These are phyloP conservation scores for Maudiozyma turicensis DNA, from an alignment of 805 yeast genomes.

Conservation along the genomic window DNA sequence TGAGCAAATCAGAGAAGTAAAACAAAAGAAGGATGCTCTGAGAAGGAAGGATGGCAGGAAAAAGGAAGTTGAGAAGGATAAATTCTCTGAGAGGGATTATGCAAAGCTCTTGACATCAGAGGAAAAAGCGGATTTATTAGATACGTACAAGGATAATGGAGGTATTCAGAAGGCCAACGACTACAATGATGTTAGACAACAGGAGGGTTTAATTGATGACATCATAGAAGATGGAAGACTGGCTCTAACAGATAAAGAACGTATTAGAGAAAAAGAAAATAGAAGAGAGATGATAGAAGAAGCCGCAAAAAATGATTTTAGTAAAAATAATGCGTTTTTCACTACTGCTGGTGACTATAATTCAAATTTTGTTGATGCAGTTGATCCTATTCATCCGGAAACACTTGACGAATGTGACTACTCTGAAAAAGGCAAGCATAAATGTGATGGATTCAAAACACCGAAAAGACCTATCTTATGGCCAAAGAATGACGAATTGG, in stretches of 20 bases:
- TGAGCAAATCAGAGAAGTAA: neutral
- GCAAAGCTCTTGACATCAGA: slow-evolving; percentile 19
- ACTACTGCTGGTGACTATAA: no score
- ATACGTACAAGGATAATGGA: slow-evolving; percentile 13
- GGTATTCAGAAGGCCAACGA: slow-evolving; percentile 8
- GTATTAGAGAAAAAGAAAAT: slow-evolving; percentile 2
- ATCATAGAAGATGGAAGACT: slow-evolving; percentile 22
- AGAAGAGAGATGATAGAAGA: slow-evolving; percentile 14
- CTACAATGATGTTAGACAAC: slow-evolving; percentile 6
- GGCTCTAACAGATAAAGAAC: slow-evolving; percentile 17
- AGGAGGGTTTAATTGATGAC: slow-evolving; percentile 6
- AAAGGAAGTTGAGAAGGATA: neutral
- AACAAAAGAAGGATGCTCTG: neutral
- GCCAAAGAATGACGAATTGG: slow-evolving; percentile 1
- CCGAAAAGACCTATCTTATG: slow-evolving; percentile 6
- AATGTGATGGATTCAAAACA: neutral
- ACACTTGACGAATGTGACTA: neutral
- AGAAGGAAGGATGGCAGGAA: neutral
- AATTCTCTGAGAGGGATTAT: slow-evolving; percentile 17
- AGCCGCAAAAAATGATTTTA: slow-evolving; percentile 10
- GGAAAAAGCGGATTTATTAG: slow-evolving; percentile 20
- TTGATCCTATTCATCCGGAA: no score
- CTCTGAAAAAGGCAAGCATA: neutral
- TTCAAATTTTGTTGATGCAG: no score
- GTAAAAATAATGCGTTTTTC: no score